Evolutionary conservation across 169 alveolate genomes (phyloP).

Genomic region (Plasmodium gonderi): DNA sequence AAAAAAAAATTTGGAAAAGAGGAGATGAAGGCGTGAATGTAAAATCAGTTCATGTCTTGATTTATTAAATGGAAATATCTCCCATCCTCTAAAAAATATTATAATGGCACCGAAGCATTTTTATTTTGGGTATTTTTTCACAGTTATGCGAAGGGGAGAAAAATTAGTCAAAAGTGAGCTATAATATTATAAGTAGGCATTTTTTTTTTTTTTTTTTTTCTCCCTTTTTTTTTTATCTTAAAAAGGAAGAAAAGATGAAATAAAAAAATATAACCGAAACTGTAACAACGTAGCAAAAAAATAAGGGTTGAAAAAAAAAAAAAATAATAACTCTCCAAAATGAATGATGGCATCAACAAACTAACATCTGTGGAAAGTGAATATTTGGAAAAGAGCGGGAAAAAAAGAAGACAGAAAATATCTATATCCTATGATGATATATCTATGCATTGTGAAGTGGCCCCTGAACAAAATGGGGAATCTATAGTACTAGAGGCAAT

Average conservation of each 20-base stretch:
- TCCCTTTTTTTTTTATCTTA: too few relatives aligned
- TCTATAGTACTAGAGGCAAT: not conserved
- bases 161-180: too few relatives aligned
- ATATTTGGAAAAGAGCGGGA: slow-evolving; percentile 48
- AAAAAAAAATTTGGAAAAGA: not conserved
- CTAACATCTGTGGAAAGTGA: slow-evolving; percentile 61
- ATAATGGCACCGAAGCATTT: not conserved
- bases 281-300: not conserved
- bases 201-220: too few relatives aligned
- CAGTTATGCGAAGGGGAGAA: too few relatives aligned
- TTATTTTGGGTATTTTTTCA: not conserved
- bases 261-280: not conserved
- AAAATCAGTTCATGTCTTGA: not conserved
- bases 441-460: not conserved
- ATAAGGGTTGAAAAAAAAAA: not conserved
- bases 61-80: not conserved
- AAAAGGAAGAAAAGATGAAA: not conserved
- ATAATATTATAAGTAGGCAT: too few relatives aligned
- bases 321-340: not conserved
- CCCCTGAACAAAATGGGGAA: not conserved
- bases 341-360: slow-evolving; percentile 30
- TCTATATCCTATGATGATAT: not conserved
- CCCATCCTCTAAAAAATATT: too few relatives aligned
- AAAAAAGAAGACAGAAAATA: slow-evolving; percentile 53
- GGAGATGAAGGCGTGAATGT: not conserved